Evolutionary conservation across 352 stramenopile genomes (phyloP).

Genomic region (Achlya hypogyna): DNA sequence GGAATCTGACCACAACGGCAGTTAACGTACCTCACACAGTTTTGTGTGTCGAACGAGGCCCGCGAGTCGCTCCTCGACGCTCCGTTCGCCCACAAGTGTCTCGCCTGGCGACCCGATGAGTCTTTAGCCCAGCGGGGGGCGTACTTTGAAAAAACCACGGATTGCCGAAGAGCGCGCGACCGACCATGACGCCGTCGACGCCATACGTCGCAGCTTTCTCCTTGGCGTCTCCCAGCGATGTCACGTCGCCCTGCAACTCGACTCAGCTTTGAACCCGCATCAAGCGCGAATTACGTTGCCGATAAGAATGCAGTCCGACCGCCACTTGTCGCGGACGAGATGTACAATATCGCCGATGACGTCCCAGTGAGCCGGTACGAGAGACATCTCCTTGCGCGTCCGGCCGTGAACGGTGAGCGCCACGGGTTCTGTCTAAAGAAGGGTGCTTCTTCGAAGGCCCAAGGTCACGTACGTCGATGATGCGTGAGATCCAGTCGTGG

Average conservation of each 20-base stretch:
- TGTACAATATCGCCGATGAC: slow-evolving; percentile 61
- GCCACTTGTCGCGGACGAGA: slow-evolving; percentile 33
- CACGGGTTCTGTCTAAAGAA: slow-evolving; percentile 36
- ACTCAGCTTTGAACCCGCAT: neutral
- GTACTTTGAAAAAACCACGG: slow-evolving; percentile 69
- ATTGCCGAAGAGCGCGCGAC: slow-evolving; percentile 66
- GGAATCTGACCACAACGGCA: neutral
- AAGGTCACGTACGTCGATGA: slow-evolving; percentile 28
- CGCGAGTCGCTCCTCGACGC: slow-evolving; percentile 38
- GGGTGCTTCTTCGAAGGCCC: neutral
- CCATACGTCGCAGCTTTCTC: slow-evolving; percentile 60
- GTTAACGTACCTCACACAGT: slow-evolving; percentile 38
- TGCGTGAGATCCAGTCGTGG: slow-evolving; percentile 56
- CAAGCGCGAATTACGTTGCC: slow-evolving; percentile 33
- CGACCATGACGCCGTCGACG: slow-evolving; percentile 72
- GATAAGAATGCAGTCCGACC: slow-evolving; percentile 55
- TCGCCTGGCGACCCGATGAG: slow-evolving; percentile 30
- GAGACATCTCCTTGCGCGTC: slow-evolving; percentile 76
- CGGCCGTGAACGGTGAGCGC: slow-evolving; percentile 70
- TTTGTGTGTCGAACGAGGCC: slow-evolving; percentile 56
- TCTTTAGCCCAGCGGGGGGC: neutral
- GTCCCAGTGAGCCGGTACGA: slow-evolving; percentile 72
- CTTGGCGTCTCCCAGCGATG: slow-evolving; percentile 46
- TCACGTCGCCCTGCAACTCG: slow-evolving; percentile 39
- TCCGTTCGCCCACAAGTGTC: slow-evolving; percentile 27